Percentiles rank a stretch among this genome's conserved stretches.
Evolutionary conservation across 768 basidiomycete species (phyloP).

Genomic region (Phylloporus sp.): DNA sequence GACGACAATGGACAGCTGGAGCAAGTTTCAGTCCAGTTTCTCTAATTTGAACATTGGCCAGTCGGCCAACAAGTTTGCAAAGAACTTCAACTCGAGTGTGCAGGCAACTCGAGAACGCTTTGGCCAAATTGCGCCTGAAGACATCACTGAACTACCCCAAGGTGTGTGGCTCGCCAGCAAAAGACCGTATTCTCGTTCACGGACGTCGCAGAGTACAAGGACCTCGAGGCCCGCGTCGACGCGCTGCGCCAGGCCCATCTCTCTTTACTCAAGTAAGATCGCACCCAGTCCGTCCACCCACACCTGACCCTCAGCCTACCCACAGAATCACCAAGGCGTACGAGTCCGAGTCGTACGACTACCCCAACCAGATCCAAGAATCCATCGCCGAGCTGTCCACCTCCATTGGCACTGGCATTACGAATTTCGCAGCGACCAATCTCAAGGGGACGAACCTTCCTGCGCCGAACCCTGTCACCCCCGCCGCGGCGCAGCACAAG

Average conservation of each 20-base stretch:
- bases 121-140: slow-evolving; percentile 86
- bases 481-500: slow-evolving; percentile 73
- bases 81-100: slow-evolving; percentile 76
- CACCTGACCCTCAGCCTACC: neutral
- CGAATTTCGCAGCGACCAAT: slow-evolving; percentile 83
- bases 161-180: slow-evolving; percentile 41
- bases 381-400: slow-evolving; percentile 69
- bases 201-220: slow-evolving; percentile 78
- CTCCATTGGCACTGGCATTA: slow-evolving; percentile 70
- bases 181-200: neutral
- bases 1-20: slow-evolving; percentile 53
- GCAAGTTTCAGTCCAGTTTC: slow-evolving; percentile 60
- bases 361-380: slow-evolving; percentile 86
- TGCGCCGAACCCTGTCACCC: slow-evolving; percentile 54
- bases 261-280: slow-evolving; percentile 67
- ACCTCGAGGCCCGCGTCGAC: slow-evolving; percentile 93
- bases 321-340: slow-evolving; percentile 82
- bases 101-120: slow-evolving; percentile 86
- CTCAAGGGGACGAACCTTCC: slow-evolving; percentile 88
- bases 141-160: slow-evolving; percentile 92
- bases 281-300: neutral
- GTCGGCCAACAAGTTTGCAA: slow-evolving; percentile 71
- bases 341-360: slow-evolving; percentile 84
- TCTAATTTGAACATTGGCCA: slow-evolving; percentile 66
- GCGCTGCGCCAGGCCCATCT: slow-evolving; percentile 79